Evolutionary conservation across 805 yeast genomes (phyloP).

Genomic region (Yamadazyma sp.): DNA sequence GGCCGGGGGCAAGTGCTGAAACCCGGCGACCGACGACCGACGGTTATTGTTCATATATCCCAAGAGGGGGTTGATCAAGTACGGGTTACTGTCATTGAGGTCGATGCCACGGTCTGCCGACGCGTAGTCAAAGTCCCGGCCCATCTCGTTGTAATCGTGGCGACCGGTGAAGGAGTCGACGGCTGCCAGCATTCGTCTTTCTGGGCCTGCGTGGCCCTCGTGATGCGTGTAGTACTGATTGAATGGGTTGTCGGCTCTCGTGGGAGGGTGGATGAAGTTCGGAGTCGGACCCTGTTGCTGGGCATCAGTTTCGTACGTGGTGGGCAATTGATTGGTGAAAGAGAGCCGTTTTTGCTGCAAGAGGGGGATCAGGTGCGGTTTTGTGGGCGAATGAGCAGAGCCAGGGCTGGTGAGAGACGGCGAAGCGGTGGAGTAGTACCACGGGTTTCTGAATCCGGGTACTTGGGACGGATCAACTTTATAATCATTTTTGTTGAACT

Average conservation of each 20-base stretch:
- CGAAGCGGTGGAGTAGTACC: constrained; percentile 33
- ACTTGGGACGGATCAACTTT: neutral
- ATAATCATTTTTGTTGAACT: too few relatives aligned
- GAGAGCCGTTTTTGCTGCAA: constrained; percentile 28
- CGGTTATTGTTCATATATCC: constrained; percentile 10
- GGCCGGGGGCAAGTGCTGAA: constrained; percentile 9
- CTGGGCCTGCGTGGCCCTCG: constrained; percentile 28
- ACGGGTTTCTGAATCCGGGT: constrained; percentile 43
- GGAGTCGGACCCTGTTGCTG: constrained; percentile 20
- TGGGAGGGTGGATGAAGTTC: constrained; percentile 40
- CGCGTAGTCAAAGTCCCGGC: neutral
- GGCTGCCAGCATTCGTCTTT: constrained; percentile 18
- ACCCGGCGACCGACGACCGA: constrained; percentile 15
- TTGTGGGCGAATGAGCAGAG: constrained; percentile 29
- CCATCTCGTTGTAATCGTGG: constrained; percentile 1
- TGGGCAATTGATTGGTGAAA: constrained; percentile 48
- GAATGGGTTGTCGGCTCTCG: constrained; percentile 47
- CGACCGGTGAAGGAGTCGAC: constrained; percentile 10
- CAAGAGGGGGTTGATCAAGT: constrained; percentile 2
- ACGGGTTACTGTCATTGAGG: neutral
- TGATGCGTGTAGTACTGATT: constrained; percentile 41
- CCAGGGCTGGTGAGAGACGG: constrained; percentile 13
- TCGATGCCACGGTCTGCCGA: neutral
- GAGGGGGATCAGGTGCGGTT: constrained; percentile 25
- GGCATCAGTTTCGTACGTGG: constrained; percentile 48